Evolutionary conservation across 495 filamentous ascomycete genomes (phyloP).

Genomic region (Articulospora tetracladia): DNA sequence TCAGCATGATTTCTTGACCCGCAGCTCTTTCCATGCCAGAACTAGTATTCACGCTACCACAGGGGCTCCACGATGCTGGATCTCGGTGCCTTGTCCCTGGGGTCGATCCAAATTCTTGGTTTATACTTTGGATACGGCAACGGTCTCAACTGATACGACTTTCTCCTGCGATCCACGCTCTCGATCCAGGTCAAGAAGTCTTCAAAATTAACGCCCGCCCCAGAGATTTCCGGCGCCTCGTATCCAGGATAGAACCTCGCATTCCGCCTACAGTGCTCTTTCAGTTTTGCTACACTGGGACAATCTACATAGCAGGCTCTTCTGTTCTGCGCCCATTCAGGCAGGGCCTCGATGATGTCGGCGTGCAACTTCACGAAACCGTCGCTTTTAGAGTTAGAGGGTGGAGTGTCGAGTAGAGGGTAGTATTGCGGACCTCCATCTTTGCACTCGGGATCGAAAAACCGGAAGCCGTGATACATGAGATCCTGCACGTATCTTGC

Average conservation of each 20-base stretch:
- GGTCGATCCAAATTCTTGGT: not conserved
- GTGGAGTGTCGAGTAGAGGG: slow-evolving; percentile 1
- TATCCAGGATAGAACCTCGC: slow-evolving; percentile 2
- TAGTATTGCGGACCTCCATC: slow-evolving; percentile 12
- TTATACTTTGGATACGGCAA: not conserved
- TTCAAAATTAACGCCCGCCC: not conserved
- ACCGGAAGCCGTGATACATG: not conserved
- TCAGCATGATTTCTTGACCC: too few relatives aligned
- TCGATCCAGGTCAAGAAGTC: slow-evolving; percentile 1
- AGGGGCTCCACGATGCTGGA: not conserved
- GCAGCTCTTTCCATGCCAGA: not conserved
- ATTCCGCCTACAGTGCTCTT: slow-evolving; percentile 4
- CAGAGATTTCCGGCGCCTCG: not conserved
- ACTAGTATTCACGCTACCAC: not conserved
- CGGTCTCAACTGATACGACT: not conserved
- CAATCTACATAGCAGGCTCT: slow-evolving; percentile 1
- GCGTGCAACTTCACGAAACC: not conserved
- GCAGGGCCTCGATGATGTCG: not conserved
- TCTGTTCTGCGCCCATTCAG: not conserved
- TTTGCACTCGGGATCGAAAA: not conserved
- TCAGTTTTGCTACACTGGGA: not conserved
- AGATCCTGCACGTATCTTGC: slow-evolving; percentile 12
- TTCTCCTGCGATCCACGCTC: not conserved
- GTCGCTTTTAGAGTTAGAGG: not conserved
- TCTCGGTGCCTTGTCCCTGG: not conserved